Evolutionary conservation across 2,329 filamentous ascomycete genomes (phyloP).

Genomic region (Plenodomus lindquistii): DNA sequence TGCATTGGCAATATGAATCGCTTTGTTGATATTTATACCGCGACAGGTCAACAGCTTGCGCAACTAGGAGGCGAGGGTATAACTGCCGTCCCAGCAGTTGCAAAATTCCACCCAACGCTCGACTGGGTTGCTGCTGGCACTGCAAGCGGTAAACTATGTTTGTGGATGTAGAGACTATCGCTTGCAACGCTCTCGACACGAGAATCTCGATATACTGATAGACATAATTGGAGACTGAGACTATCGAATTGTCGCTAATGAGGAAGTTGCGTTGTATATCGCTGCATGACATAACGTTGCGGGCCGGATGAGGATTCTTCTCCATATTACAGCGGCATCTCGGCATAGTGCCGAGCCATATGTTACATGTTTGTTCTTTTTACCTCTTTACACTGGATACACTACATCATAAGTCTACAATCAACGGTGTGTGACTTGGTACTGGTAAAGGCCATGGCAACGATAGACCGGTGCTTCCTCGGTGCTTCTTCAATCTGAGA

Average conservation of each 20-base stretch:
- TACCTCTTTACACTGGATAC: background rate
- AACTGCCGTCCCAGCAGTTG: constrained; percentile 90
- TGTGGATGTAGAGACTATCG: constrained; percentile 71
- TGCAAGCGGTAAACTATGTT: constrained; percentile 85
- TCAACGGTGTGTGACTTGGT: background rate
- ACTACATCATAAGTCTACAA: background rate
- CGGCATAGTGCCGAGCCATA: background rate
- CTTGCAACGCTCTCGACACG: background rate
- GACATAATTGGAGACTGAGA: background rate
- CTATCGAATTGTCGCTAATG: background rate
- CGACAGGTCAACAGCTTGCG: constrained; percentile 81
- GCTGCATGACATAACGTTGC: background rate
- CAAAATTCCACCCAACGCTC: constrained; percentile 81
- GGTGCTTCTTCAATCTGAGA: background rate
- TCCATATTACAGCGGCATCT: background rate
- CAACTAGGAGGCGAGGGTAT: constrained; percentile 88
- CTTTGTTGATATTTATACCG: constrained; percentile 88
- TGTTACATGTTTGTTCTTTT: too few species aligned
- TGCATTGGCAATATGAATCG: constrained; percentile 97
- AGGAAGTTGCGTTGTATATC: background rate
- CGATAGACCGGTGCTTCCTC: background rate
- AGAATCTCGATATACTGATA: background rate
- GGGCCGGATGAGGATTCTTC: background rate
- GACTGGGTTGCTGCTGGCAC: constrained; percentile 95
- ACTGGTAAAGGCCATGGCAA: background rate